These are phyloP conservation scores for Cadophora gregata DNA, from an alignment of 2,329 filamentous ascomycete species.

Conservation along the genomic window DNA sequence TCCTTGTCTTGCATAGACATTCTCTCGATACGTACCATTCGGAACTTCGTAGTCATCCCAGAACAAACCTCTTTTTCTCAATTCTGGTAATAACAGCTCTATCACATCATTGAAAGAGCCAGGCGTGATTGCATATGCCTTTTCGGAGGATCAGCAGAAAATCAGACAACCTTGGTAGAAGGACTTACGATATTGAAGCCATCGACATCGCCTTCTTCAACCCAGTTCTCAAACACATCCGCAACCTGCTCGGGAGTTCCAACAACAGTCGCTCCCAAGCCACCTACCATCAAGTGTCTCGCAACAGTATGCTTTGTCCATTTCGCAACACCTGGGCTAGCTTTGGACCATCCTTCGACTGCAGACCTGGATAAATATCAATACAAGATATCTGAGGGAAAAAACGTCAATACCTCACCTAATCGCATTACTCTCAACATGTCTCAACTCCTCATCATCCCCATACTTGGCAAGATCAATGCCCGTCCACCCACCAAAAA, in stretches of 20 bases:
- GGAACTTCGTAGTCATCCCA: conserved; percentile 55
- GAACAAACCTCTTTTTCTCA: conserved; percentile 62
- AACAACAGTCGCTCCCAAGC: conserved; percentile 14
- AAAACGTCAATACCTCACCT: not conserved
- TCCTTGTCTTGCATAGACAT: conserved; percentile 58
- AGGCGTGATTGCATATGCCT: conserved; percentile 65
- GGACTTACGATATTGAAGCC: conserved; percentile 69
- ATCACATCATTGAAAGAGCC: conserved; percentile 70
- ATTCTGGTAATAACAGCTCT: conserved; percentile 67
- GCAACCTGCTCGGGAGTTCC: conserved; percentile 21
- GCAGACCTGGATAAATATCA: conserved; percentile 49
- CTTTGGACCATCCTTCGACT: conserved; percentile 60
- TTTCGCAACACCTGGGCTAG: conserved; percentile 64
- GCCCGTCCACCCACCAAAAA: conserved; percentile 76
- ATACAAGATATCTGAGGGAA: too few relatives aligned
- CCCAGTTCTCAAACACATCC: conserved; percentile 69
- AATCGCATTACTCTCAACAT: conserved; percentile 52
- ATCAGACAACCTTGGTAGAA: not conserved
- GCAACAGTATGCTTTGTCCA: conserved; percentile 77
- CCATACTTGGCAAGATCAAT: conserved; percentile 64
- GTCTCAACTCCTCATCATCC: conserved; percentile 66
- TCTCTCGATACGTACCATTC: conserved; percentile 64
- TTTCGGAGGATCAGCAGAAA: not conserved
- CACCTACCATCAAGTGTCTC: conserved; percentile 56
- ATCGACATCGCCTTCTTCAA: conserved; percentile 71